phyloP scores from a whole-genome alignment of 805 yeast species.

The Cyberlindnera saturnus region DNA sequence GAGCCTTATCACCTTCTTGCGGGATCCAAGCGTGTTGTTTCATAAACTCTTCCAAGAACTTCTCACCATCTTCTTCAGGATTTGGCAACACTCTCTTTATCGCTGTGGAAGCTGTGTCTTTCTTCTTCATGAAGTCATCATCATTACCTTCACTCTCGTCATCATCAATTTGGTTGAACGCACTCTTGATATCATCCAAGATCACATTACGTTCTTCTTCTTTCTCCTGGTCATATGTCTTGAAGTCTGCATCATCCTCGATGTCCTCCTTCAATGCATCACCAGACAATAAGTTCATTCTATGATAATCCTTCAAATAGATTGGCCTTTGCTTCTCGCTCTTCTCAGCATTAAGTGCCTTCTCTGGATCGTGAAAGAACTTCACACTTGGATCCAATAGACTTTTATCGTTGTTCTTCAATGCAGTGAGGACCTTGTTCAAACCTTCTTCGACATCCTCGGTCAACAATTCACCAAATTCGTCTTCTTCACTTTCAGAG shows the following conservation, averaged over 20 bases:
- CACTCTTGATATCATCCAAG: slow-evolving; percentile 70
- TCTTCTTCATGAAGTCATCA: slow-evolving; percentile 45
- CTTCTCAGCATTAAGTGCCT: slow-evolving; percentile 26
- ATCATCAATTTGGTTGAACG: slow-evolving; percentile 44
- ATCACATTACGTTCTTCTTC: slow-evolving; percentile 67
- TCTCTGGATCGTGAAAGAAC: slow-evolving; percentile 65
- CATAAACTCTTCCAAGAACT: slow-evolving; percentile 68
- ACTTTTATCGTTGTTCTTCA: slow-evolving; percentile 58
- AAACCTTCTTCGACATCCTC: slow-evolving; percentile 81
- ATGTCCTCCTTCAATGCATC: slow-evolving; percentile 49
- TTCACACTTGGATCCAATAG: slow-evolving; percentile 62
- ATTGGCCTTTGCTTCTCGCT: slow-evolving; percentile 56
- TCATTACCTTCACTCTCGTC: slow-evolving; percentile 36
- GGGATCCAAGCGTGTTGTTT: slow-evolving; percentile 89
- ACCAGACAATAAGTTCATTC: slow-evolving; percentile 74
- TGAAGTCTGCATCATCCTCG: slow-evolving; percentile 36
- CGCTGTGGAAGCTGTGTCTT: slow-evolving; percentile 28
- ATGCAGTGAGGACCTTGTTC: slow-evolving; percentile 60
- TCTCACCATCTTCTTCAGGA: slow-evolving; percentile 54
- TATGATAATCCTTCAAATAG: slow-evolving; percentile 86
- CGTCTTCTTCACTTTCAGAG: slow-evolving; percentile 61
- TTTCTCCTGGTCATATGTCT: slow-evolving; percentile 71
- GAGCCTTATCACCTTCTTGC: slow-evolving; percentile 50
- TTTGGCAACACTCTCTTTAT: slow-evolving; percentile 49
- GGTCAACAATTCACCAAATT: slow-evolving; percentile 81